Percentiles rank a stretch among this genome's conserved stretches.
phyloP scores from a whole-genome alignment of 2,329 filamentous ascomycete species.

The Fusarium duplospermum region DNA sequence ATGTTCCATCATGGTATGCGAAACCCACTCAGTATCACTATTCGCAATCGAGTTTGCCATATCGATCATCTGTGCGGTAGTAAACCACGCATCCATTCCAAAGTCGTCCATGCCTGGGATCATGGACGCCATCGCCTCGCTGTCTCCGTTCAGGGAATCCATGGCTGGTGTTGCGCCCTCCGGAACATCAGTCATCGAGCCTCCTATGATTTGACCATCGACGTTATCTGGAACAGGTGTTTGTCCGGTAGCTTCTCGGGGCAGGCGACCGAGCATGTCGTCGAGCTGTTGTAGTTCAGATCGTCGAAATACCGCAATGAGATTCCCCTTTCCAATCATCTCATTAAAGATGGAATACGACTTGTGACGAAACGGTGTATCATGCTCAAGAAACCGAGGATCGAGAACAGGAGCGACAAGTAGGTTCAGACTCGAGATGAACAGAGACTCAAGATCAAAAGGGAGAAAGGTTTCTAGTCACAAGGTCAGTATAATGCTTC shows the following conservation, averaged over 20 bases:
- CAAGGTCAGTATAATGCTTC: background rate
- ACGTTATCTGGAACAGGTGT: background rate
- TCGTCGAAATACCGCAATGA: conserved; percentile 57
- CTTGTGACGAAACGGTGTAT: conserved; percentile 53
- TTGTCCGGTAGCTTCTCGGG: conserved; percentile 12
- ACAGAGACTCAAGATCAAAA: conserved; percentile 59
- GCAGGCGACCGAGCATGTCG: conserved; percentile 50
- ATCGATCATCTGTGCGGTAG: conserved; percentile 59
- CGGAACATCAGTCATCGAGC: background rate
- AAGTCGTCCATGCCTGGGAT: conserved; percentile 38
- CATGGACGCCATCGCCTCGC: conserved; percentile 30
- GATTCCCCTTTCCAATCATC: conserved; percentile 59
- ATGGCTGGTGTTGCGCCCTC: background rate
- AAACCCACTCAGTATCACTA: conserved; percentile 59
- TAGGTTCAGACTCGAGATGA: conserved; percentile 56
- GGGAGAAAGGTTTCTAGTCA: conserved; percentile 59
- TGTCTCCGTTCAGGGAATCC: conserved; percentile 12
- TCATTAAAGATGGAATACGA: conserved; percentile 58
- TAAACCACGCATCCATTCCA: conserved; percentile 51
- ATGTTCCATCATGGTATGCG: conserved; percentile 58
- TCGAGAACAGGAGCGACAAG: conserved; percentile 54
- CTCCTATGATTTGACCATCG: conserved; percentile 32
- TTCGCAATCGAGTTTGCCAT: conserved; percentile 60
- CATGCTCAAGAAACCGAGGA: conserved; percentile 49
- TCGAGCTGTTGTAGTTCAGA: conserved; percentile 60